Conservation (phyloP, 345 rosid species). For the Microthlaspi erraticum region DNA sequence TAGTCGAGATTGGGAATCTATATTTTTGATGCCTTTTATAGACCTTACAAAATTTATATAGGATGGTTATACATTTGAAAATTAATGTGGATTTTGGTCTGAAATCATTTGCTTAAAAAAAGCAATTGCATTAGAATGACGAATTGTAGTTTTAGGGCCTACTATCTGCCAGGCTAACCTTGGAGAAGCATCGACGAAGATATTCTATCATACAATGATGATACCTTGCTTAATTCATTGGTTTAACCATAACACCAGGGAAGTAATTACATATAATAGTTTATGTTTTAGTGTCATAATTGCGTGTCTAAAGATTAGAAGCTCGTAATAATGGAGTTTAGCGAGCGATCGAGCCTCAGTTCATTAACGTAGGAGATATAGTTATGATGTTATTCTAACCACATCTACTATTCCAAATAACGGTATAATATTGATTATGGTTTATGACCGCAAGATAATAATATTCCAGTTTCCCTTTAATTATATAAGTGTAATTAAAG, state of each 20-base stretch:
- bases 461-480: not conserved
- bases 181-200: constrained; percentile 22
- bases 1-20: not conserved
- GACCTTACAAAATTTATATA: not conserved
- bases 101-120: not conserved
- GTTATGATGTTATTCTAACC: constrained; percentile 9
- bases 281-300: constrained; percentile 26
- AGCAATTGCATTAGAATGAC: not conserved
- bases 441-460: not conserved
- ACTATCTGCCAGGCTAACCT: constrained; percentile 17
- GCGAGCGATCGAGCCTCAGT: constrained; percentile 23
- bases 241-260: constrained; percentile 8
- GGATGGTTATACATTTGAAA: not conserved
- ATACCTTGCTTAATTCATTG: constrained; percentile 23
- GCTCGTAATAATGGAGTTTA: constrained; percentile 25
- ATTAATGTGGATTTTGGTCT: constrained; percentile 1
- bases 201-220: constrained; percentile 20
- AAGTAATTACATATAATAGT: constrained; percentile 20
- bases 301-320: constrained; percentile 33
- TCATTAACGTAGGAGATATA: constrained; percentile 23
- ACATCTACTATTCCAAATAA: not conserved
- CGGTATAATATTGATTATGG: not conserved
- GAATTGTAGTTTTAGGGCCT: not conserved
- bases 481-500: too few species aligned
- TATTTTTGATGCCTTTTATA: not conserved